Conservation (phyloP, 2,329 filamentous ascomycete species). For the Mollisiaceae sp. region DNA sequence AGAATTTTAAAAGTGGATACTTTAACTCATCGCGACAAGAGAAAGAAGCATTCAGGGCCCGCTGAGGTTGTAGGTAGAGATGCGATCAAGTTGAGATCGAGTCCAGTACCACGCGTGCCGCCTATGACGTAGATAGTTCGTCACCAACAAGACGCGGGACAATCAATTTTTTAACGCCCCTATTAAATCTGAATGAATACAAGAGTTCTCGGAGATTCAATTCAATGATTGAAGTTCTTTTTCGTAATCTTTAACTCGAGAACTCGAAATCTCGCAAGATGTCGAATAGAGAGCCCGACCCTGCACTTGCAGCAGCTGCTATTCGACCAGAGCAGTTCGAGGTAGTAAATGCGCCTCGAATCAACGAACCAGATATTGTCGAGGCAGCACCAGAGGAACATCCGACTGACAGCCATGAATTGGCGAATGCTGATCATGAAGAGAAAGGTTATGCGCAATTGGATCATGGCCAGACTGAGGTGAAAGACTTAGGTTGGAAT, state of each 20-base stretch:
- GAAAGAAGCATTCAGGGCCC: too few species aligned
- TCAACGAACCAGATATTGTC: slow-evolving; percentile 32
- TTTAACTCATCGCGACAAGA: too few species aligned
- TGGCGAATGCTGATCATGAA: slow-evolving; percentile 48
- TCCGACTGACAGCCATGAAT: slow-evolving; percentile 48
- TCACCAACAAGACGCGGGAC: slow-evolving; percentile 7
- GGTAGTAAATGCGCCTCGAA: slow-evolving; percentile 20
- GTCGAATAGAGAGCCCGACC: not conserved
- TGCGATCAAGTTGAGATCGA: not conserved
- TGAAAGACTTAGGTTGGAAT: slow-evolving; percentile 65
- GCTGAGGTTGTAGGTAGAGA: not conserved
- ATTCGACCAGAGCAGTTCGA: slow-evolving; percentile 21
- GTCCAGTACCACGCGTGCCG: slow-evolving; percentile 5
- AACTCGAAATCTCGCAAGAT: slow-evolving; percentile 1
- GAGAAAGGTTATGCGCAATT: slow-evolving; percentile 48
- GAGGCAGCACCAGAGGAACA: slow-evolving; percentile 35
- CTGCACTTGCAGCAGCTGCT: not conserved
- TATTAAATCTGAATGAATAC: not conserved
- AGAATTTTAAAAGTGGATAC: too few species aligned
- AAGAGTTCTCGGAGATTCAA: not conserved
- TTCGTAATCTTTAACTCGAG: not conserved
- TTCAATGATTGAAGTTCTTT: not conserved
- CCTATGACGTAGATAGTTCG: slow-evolving; percentile 17
- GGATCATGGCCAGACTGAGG: slow-evolving; percentile 48
- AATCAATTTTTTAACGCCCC: not conserved